These are phyloP conservation scores for Kluyveromyces sp. DNA, from an alignment of 1,139 yeast genomes.

Conservation along the genomic window DNA sequence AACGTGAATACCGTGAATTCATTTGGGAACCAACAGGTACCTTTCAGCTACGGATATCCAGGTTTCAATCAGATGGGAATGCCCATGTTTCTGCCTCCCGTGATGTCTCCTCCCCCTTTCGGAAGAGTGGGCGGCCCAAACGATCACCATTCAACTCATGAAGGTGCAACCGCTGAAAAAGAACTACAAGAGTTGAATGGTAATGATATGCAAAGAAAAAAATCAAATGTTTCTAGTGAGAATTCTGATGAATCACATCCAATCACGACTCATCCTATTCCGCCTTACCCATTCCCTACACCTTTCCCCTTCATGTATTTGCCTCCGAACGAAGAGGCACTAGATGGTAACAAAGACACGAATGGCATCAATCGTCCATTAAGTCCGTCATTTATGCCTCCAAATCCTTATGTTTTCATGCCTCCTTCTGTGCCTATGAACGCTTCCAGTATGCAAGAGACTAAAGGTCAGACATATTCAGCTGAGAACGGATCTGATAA, in stretches of 20 bases:
- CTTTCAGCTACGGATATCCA: constrained; percentile 5
- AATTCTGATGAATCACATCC: constrained; percentile 4
- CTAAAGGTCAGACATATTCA: constrained; percentile 13
- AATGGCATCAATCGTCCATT: constrained; percentile 3
- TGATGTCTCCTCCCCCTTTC: constrained; percentile 3
- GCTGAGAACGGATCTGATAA: constrained; percentile 5
- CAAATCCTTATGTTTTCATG: constrained; percentile 10
- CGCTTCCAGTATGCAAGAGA: neutral
- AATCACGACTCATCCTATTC: constrained; percentile 6
- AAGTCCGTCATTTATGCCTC: constrained; percentile 4
- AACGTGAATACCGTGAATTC: neutral
- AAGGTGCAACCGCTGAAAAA: neutral
- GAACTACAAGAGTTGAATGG: neutral
- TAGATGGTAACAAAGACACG: neutral
- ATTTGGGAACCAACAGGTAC: neutral
- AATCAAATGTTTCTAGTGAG: neutral
- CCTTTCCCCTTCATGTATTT: constrained; percentile 5
- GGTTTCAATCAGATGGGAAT: constrained; percentile 5
- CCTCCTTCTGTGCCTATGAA: constrained; percentile 3
- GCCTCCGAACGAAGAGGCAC: neutral
- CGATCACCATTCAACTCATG: neutral
- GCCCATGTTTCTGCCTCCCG: constrained; percentile 6
- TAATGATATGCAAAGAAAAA: neutral
- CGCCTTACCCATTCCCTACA: constrained; percentile 4
- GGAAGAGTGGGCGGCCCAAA: constrained; percentile 8